Percentiles rank a stretch among this genome's conserved stretches.
phyloP scores from a whole-genome alignment of 257 asterid genomes.

The Handroanthus guayacan region DNA sequence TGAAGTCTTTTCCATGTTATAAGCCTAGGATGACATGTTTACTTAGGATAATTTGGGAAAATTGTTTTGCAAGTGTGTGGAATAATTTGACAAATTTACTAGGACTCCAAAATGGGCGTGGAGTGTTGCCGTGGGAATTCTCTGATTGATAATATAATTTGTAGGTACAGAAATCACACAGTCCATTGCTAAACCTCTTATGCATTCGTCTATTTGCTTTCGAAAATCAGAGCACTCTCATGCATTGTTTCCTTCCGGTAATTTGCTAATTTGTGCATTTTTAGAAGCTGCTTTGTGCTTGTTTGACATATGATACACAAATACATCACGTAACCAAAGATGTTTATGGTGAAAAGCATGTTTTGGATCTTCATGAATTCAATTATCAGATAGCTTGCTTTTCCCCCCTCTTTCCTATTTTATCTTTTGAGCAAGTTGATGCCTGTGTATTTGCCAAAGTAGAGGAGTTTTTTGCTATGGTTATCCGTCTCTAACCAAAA shows the following conservation, averaged over 20 bases:
- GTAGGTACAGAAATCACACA: not conserved
- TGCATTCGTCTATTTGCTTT: conserved; percentile 15
- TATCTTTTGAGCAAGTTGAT: conserved; percentile 3
- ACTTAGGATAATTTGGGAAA: conserved; percentile 17
- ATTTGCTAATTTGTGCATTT: conserved; percentile 14
- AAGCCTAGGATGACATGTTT: conserved; percentile 11
- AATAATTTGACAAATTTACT: conserved; percentile 4
- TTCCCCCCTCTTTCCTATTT: not conserved
- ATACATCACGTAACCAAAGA: not conserved
- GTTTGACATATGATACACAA: conserved; percentile 21
- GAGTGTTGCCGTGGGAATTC: not conserved
- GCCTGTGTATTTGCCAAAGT: not conserved
- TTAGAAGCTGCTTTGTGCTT: not conserved
- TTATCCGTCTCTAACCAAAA: not conserved
- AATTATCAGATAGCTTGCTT: not conserved
- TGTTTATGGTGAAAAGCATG: not conserved
- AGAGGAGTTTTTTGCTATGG: not conserved
- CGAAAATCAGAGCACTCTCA: not conserved
- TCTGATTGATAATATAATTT: conserved; percentile 3
- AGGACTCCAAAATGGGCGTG: not conserved
- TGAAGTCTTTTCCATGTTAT: not conserved
- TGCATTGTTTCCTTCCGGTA: not conserved
- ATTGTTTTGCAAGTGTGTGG: not conserved
- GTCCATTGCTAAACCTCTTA: not conserved
- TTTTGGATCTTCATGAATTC: not conserved